Evolutionary conservation across 2,329 filamentous ascomycete genomes (phyloP).

Genomic region (Sarocladium oryzae): DNA sequence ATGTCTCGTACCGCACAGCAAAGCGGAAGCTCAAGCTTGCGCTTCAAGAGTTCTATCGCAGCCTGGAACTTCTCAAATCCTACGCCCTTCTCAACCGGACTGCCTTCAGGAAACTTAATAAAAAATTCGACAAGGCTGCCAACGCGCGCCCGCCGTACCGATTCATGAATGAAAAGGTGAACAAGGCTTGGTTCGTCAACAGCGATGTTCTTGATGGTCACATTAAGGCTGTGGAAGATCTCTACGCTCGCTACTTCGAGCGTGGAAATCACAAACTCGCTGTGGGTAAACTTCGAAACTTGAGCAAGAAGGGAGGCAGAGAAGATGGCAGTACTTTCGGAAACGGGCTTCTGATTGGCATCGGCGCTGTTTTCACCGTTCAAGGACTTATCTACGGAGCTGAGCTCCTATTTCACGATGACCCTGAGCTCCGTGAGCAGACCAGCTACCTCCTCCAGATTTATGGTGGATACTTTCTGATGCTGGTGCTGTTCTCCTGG

Average conservation of each 20-base stretch:
- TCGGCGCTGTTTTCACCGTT: constrained; percentile 58
- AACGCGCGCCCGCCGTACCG: constrained; percentile 69
- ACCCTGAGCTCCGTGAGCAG: constrained; percentile 40
- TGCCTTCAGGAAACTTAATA: constrained; percentile 95
- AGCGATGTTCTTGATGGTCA: constrained; percentile 78
- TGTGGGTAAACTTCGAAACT: constrained; percentile 74
- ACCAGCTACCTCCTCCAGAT: constrained; percentile 76
- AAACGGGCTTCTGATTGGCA: constrained; percentile 61
- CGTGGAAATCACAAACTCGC: constrained; percentile 89
- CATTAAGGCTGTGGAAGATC: constrained; percentile 75
- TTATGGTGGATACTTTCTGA: constrained; percentile 87
- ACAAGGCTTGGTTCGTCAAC: constrained; percentile 83
- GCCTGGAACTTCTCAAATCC: constrained; percentile 84
- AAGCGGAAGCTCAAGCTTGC: constrained; percentile 90
- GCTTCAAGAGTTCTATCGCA: constrained; percentile 87
- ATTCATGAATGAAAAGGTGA: constrained; percentile 89
- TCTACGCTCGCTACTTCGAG: constrained; percentile 94
- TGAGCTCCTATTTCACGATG: constrained; percentile 42
- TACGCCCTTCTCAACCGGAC: constrained; percentile 87
- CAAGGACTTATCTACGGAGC: constrained; percentile 59
- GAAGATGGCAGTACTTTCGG: constrained; percentile 53
- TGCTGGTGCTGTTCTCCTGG: constrained; percentile 71
- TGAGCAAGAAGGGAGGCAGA: constrained; percentile 51
- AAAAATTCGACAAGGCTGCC: constrained; percentile 94
- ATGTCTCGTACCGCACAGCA: constrained; percentile 77